These are phyloP conservation scores for Scorias spongiosa DNA, from an alignment of 2,329 filamentous ascomycete genomes.

Conservation along the genomic window DNA sequence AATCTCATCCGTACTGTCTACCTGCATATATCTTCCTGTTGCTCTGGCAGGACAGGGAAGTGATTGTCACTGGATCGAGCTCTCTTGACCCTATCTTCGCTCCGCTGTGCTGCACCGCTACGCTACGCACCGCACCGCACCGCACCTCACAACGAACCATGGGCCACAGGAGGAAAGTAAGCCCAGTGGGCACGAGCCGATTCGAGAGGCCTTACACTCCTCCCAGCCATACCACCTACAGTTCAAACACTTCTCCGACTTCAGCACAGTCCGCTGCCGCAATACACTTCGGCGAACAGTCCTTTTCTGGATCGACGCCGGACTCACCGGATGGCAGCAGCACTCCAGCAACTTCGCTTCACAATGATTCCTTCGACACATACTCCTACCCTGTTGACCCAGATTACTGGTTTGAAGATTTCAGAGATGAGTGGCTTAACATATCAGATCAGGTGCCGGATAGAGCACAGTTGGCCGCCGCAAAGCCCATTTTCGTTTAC, in stretches of 20 bases:
- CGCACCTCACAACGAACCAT: background rate
- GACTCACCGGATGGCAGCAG: conserved; percentile 1
- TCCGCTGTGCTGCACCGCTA: too few relatives aligned
- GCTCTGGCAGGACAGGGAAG: too few relatives aligned
- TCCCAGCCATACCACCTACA: conserved; percentile 3
- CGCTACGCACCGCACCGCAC: too few relatives aligned
- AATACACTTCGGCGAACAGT: conserved; percentile 4
- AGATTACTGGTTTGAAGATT: conserved; percentile 22
- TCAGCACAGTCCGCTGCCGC: conserved; percentile 4
- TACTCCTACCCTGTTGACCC: conserved; percentile 4
- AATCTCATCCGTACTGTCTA: too few relatives aligned
- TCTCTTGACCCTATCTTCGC: too few relatives aligned
- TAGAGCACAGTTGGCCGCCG: conserved; percentile 16
- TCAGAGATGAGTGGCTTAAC: conserved; percentile 16
- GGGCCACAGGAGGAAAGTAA: conserved; percentile 8
- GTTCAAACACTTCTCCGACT: conserved; percentile 5
- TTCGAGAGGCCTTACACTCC: conserved; percentile 16
- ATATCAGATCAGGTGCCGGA: conserved; percentile 19
- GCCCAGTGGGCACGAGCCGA: conserved; percentile 15
- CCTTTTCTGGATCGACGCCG: conserved; percentile 4
- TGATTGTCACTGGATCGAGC: too few relatives aligned
- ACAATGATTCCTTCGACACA: background rate
- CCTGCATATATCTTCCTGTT: too few relatives aligned
- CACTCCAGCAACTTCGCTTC: conserved; percentile 1
- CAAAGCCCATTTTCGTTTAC: conserved; percentile 32